Evolutionary conservation across 352 stramenopile genomes (phyloP).

Genomic region (Pythium guiyangense): DNA sequence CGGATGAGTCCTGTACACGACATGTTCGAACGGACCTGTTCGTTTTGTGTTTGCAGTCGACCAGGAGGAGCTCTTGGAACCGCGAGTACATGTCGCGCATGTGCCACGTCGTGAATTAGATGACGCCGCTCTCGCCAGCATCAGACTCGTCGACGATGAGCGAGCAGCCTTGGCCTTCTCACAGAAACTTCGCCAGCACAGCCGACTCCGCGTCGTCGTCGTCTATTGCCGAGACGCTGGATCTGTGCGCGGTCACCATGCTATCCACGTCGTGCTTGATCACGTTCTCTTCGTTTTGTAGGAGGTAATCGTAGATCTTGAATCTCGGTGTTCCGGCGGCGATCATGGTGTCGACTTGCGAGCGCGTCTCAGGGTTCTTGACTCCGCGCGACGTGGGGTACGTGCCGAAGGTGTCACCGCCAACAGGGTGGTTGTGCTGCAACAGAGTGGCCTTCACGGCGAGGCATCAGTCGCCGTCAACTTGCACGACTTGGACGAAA

Average conservation of each 20-base stretch:
- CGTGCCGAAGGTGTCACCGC: background rate
- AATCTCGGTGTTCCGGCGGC: background rate
- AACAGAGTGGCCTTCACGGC: background rate
- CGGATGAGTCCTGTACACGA: too few relatives aligned
- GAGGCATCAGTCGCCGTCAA: too few relatives aligned
- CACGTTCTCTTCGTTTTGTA: constrained; percentile 1
- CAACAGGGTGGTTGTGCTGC: background rate
- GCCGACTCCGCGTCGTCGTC: background rate
- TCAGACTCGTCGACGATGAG: constrained; percentile 10
- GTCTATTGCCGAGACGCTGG: background rate
- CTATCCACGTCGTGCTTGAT: background rate
- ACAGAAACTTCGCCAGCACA: background rate
- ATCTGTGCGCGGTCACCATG: background rate
- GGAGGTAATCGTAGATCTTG: constrained; percentile 6
- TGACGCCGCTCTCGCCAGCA: constrained; percentile 3
- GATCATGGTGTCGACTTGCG: background rate
- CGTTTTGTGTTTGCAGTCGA: constrained; percentile 19
- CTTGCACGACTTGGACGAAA: too few relatives aligned
- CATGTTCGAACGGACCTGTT: constrained; percentile 8
- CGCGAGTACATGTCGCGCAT: constrained; percentile 9
- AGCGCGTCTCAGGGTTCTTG: background rate
- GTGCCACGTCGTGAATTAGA: constrained; percentile 5
- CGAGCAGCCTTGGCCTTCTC: background rate
- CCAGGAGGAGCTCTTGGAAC: constrained; percentile 13
- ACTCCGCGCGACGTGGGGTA: background rate